Evolutionary conservation across 2,329 filamentous ascomycete genomes (phyloP).

Genomic region (Plenodomus biglobosus): DNA sequence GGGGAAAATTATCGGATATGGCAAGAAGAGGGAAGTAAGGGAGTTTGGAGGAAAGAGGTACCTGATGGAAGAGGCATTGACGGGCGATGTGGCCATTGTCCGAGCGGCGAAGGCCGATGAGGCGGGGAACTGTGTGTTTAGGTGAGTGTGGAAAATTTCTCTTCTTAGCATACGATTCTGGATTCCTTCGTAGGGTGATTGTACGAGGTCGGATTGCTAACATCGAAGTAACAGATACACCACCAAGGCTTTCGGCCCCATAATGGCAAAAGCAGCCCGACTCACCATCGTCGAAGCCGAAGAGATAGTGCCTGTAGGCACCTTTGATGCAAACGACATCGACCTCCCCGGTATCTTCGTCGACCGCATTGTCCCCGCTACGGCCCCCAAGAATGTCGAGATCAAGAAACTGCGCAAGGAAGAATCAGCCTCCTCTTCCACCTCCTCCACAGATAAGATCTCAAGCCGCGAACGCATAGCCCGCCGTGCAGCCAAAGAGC

Average conservation of each 20-base stretch:
- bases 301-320: constrained; percentile 84
- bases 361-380: constrained; percentile 82
- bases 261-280: constrained; percentile 86
- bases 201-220: constrained; percentile 2
- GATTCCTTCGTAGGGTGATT: background rate
- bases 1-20: constrained; percentile 63
- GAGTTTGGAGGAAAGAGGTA: constrained; percentile 72
- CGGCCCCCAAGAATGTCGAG: constrained; percentile 75
- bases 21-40: constrained; percentile 67
- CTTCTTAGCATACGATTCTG: background rate
- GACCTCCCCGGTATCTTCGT: constrained; percentile 92
- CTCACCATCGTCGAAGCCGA: constrained; percentile 94
- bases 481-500: constrained; percentile 80
- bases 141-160: constrained; percentile 15
- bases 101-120: constrained; percentile 75
- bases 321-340: constrained; percentile 79
- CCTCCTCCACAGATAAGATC: constrained; percentile 13
- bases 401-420: constrained; percentile 38
- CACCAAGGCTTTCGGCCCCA: constrained; percentile 42
- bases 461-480: constrained; percentile 73
- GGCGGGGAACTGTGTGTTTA: constrained; percentile 75
- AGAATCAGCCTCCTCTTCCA: constrained; percentile 5
- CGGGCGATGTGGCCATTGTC: constrained; percentile 74
- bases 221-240: constrained; percentile 29
- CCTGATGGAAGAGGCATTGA: constrained; percentile 75